phyloP scores from a whole-genome alignment of 2,329 filamentous ascomycete genomes.

The Acephala macrosclerotiorum region DNA sequence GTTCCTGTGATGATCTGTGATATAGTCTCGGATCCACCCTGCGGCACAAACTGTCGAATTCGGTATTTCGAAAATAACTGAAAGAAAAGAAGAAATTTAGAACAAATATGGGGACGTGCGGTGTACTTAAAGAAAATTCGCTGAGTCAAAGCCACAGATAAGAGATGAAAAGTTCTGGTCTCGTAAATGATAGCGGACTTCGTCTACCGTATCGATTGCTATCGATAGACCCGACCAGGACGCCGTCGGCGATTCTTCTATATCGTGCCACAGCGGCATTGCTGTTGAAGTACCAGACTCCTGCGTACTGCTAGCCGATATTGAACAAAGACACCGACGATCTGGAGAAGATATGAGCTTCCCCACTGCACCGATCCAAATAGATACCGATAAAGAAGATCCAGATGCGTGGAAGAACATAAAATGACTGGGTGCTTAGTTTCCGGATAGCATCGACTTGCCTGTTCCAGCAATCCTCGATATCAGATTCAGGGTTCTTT shows the following conservation, averaged over 20 bases:
- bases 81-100: not conserved
- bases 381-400: not conserved
- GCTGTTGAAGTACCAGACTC: not conserved
- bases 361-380: not conserved
- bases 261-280: not conserved
- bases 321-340: conserved; percentile 3
- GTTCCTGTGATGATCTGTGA: not conserved
- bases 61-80: not conserved
- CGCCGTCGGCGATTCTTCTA: not conserved
- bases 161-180: conserved; percentile 20
- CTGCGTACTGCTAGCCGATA: not conserved
- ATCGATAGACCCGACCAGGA: not conserved
- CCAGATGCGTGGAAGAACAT: conserved; percentile 3
- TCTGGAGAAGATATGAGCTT: conserved; percentile 10
- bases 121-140: conserved; percentile 26
- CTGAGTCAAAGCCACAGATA: conserved; percentile 32
- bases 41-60: not conserved
- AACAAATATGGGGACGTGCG: conserved; percentile 5
- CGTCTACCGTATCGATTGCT: conserved; percentile 4
- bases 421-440: conserved; percentile 21
- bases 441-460: conserved; percentile 29
- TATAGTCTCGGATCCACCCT: not conserved
- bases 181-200: conserved; percentile 13
- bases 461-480: conserved; percentile 24
- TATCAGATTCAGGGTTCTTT: conserved; percentile 17